Conservation (phyloP, 192 early-diverging fungal genomes). For the Haplosporangium gracile region DNA sequence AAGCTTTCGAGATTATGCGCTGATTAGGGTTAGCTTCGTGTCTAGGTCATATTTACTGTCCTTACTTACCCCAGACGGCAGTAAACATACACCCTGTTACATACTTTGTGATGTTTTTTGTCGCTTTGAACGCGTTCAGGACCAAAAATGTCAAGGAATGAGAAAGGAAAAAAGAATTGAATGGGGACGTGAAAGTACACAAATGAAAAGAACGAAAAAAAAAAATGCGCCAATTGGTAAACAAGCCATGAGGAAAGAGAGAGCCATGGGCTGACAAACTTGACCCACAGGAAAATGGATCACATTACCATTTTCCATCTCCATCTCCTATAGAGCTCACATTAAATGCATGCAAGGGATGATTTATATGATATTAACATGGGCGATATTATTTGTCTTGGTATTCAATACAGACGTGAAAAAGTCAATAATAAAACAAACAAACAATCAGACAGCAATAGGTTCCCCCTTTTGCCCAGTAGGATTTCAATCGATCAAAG, state of each 20-base stretch:
- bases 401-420: background rate
- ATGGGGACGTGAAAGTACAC: background rate
- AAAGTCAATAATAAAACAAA: background rate
- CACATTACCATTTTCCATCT: constrained; percentile 2
- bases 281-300: constrained; percentile 4
- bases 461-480: background rate
- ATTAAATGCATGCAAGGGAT: constrained; percentile 2
- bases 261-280: background rate
- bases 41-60: background rate
- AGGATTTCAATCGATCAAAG: constrained; percentile 1
- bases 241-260: background rate
- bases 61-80: background rate
- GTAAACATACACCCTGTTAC: background rate
- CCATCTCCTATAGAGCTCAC: background rate
- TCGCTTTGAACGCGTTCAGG: background rate
- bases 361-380: background rate
- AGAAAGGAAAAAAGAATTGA: background rate
- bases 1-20: constrained; percentile 7
- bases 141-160: background rate
- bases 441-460: background rate
- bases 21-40: background rate
- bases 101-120: background rate
- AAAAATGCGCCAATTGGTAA: background rate
- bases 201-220: no score
- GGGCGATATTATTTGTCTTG: background rate